phyloP scores from a whole-genome alignment of 2,329 filamentous ascomycete genomes.

The Fusarium sambucinum region DNA sequence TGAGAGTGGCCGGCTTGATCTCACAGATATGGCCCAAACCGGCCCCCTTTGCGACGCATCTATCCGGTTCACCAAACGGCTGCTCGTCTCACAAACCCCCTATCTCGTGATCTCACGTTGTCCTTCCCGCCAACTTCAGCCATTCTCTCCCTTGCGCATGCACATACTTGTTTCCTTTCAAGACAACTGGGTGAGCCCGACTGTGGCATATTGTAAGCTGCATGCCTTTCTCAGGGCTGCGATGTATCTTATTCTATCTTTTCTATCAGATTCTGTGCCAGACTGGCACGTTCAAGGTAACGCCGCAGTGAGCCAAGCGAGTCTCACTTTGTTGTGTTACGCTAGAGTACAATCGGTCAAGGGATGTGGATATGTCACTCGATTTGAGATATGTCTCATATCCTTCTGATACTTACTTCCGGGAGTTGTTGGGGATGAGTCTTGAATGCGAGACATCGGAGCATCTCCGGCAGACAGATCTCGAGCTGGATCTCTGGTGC shows the following conservation, averaged over 20 bases:
- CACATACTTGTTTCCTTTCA: constrained; percentile 27
- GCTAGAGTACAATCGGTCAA: constrained; percentile 12
- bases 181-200: constrained; percentile 24
- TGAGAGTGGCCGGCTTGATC: not conserved
- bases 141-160: constrained; percentile 25
- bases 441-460: constrained; percentile 23
- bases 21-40: constrained; percentile 43
- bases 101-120: constrained; percentile 43
- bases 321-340: constrained; percentile 30
- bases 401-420: constrained; percentile 18
- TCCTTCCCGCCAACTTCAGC: constrained; percentile 26
- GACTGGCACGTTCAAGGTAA: constrained; percentile 29
- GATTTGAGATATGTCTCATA: constrained; percentile 15
- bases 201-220: constrained; percentile 15
- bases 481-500: constrained; percentile 8
- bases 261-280: constrained; percentile 25
- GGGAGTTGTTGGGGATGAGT: constrained; percentile 14
- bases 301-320: constrained; percentile 40
- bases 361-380: constrained; percentile 2
- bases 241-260: constrained; percentile 20
- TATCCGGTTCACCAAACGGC: constrained; percentile 40
- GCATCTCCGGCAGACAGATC: constrained; percentile 15
- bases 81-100: constrained; percentile 37
- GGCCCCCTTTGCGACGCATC: constrained; percentile 49
- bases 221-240: constrained; percentile 15